These are phyloP conservation scores for Meredithiella fracta DNA, from an alignment of 2,329 filamentous ascomycete genomes.

Conservation along the genomic window DNA sequence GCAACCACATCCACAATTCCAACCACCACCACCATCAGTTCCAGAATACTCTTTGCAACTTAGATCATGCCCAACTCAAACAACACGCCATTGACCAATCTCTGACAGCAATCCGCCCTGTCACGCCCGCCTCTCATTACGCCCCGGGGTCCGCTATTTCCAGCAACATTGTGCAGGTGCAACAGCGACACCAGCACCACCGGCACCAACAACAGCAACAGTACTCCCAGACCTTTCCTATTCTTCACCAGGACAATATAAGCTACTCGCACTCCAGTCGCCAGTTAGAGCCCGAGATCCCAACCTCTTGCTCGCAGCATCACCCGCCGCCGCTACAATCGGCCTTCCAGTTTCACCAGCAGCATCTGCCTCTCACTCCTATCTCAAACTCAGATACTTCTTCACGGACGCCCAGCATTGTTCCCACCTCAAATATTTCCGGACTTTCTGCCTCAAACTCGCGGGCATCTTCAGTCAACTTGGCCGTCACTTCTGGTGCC, in stretches of 20 bases:
- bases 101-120: neutral
- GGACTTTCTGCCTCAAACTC: slow-evolving; percentile 3
- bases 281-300: neutral
- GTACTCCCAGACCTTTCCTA: neutral
- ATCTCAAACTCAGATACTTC: neutral
- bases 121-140: neutral
- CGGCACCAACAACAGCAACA: slow-evolving; percentile 14
- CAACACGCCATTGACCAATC: neutral
- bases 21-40: neutral
- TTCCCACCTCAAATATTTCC: neutral
- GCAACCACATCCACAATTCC: neutral
- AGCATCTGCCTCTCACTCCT: neutral
- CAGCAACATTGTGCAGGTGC: slow-evolving; percentile 9
- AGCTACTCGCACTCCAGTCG: neutral
- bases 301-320: neutral
- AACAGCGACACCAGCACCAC: slow-evolving; percentile 1
- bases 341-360: neutral
- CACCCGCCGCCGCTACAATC: slow-evolving; percentile 16
- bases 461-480: slow-evolving; percentile 3
- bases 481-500: slow-evolving; percentile 5
- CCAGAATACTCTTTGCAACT: neutral
- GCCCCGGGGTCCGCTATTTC: neutral
- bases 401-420: neutral
- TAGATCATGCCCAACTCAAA: neutral
- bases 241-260: neutral